These are phyloP conservation scores for Pleoardoris graminearum DNA, from an alignment of 2,329 filamentous ascomycete genomes.

Conservation along the genomic window DNA sequence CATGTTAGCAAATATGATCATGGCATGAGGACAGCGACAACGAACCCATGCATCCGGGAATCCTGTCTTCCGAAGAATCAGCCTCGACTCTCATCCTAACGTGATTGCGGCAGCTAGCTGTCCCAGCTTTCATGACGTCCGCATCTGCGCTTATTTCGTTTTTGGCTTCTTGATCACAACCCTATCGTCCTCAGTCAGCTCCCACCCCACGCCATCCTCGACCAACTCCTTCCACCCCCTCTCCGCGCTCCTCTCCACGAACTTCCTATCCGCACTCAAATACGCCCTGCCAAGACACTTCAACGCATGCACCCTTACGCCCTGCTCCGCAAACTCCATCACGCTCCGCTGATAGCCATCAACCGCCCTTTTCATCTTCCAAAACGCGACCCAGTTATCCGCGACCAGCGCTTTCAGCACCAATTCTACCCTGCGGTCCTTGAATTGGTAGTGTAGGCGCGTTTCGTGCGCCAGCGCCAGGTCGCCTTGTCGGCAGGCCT, in stretches of 20 bases:
- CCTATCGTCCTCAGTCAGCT: constrained; percentile 67
- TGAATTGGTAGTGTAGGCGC: constrained; percentile 63
- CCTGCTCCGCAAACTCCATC: constrained; percentile 78
- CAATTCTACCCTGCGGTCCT: constrained; percentile 69
- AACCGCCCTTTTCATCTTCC: constrained; percentile 68
- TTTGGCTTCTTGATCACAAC: constrained; percentile 75
- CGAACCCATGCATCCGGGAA: too few species aligned
- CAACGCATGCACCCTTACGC: constrained; percentile 74
- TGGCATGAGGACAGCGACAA: not conserved
- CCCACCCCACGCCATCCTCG: constrained; percentile 80
- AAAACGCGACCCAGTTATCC: constrained; percentile 83
- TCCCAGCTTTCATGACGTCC: too few species aligned
- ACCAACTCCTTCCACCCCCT: constrained; percentile 73
- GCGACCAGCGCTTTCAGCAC: constrained; percentile 72
- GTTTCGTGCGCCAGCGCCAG: constrained; percentile 73
- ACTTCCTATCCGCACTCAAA: constrained; percentile 68
- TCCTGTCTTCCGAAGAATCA: too few species aligned
- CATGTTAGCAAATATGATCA: not conserved
- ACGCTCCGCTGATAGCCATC: constrained; percentile 80
- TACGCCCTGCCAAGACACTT: constrained; percentile 88
- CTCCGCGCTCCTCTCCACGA: constrained; percentile 70
- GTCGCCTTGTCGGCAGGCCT: constrained; percentile 80
- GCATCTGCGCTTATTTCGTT: constrained; percentile 34
- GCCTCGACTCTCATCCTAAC: too few species aligned
- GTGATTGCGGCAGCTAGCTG: too few species aligned